Base-by-base conservation (phyloP, 495 filamentous ascomycete genomes). In the Xylaria nigripes region DNA sequence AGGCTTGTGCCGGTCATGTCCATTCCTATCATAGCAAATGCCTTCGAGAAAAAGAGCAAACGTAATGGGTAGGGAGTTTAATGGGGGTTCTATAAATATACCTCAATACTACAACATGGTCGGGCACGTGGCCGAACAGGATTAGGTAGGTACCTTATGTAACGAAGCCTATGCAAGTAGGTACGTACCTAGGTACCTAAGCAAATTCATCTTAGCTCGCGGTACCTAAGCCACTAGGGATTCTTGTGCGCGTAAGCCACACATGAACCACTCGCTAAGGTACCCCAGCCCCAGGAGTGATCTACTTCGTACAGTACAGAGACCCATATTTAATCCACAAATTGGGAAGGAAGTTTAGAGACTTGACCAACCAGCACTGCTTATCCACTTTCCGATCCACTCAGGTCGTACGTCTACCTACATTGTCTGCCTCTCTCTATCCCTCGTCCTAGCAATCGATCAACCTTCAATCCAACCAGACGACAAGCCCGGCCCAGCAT, bases 381-480 rank as follows among this genome's bases (percentile, higher is more conserved):
- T 40, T 16, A 40, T 19, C 36, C n/a, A 18, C 36, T 18, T 16
- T 40, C 4, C 4, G n/a, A n/a, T n/a, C 43, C 23, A 45, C 43
- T 43, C 22, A 10, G 5, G 32, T 36, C 32, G 32, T 36, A 36
- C 32, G 15, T 36, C 32, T 36, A 36, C 36, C 15, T 40, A n/a
- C n/a, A n/a, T 9, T 29, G 22, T 8, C 43, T 16, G 2, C 13
- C 42, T 47, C 15, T 29, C 50, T 21, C 41, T 36, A 29, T 34
- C 27, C 25, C 45, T 55, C 53, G 46, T 50, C 40, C 38, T 49
- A 45, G 27, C 18, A 42, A 36, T 38, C 51, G 41, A 25, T 30
- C 51, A 18, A 30, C 23, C 45, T 49, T 46, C 52, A 55, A 55
- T 50, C 45, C 45, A 49, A 48, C 38, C 52, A 34, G 51, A 47